These are phyloP conservation scores for Rhizophagus sp. DNA, from an alignment of 192 early-diverging fungal species.

Conservation along the genomic window DNA sequence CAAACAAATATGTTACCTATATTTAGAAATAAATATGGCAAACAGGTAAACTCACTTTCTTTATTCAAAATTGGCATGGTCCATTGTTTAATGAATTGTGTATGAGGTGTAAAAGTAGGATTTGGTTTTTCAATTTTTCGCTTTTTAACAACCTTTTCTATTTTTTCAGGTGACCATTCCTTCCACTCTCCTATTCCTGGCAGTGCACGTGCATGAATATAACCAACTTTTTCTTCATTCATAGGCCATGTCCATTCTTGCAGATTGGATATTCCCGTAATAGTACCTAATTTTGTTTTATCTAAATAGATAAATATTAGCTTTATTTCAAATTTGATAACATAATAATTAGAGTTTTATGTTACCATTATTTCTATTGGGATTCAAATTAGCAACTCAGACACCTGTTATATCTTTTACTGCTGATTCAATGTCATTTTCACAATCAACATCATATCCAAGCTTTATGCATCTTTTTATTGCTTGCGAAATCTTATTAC, in stretches of 20 bases:
- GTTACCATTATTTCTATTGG: background rate
- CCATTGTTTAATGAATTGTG: background rate
- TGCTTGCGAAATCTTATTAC: background rate
- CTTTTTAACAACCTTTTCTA: background rate
- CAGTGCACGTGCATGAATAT: background rate
- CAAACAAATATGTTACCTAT: background rate
- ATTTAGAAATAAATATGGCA: background rate
- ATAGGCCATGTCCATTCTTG: background rate
- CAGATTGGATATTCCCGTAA: background rate
- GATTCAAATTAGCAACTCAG: background rate
- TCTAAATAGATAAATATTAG: background rate
- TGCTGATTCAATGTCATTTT: background rate
- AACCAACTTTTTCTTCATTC: background rate
- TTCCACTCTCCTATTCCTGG: background rate
- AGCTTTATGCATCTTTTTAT: background rate
- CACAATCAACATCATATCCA: background rate
- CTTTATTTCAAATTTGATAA: no score
- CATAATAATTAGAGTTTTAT: background rate
- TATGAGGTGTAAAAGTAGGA: background rate
- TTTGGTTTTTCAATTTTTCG: background rate
- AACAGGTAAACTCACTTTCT: background rate
- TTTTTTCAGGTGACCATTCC: background rate
- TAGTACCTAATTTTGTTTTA: background rate
- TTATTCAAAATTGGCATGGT: background rate
- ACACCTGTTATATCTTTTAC: background rate